Percentiles rank a stretch among this genome's conserved stretches.
phyloP scores from a whole-genome alignment of 2,329 filamentous ascomycete genomes.

The Phaeosphaeria sp. region DNA sequence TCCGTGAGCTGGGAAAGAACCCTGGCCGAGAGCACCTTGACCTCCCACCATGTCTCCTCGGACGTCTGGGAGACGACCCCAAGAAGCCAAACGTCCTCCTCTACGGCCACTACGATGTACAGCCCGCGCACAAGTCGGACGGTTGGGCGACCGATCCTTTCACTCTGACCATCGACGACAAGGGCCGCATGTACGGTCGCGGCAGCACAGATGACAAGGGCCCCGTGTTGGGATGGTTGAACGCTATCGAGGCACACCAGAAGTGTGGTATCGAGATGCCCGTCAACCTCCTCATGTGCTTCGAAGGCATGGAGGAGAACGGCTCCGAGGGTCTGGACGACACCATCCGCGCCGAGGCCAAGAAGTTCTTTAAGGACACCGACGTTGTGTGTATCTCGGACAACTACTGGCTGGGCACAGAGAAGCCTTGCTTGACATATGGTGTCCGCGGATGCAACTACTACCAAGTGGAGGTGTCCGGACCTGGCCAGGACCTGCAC shows the following conservation, averaged over 20 bases:
- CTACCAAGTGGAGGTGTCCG: slow-evolving; percentile 89
- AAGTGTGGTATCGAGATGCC: slow-evolving; percentile 94
- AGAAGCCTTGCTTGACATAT: slow-evolving; percentile 98
- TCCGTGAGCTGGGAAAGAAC: slow-evolving; percentile 88
- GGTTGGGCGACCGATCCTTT: slow-evolving; percentile 98
- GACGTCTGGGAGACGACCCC: slow-evolving; percentile 88
- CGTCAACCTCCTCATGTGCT: slow-evolving; percentile 98
- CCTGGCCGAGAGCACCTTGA: slow-evolving; percentile 89
- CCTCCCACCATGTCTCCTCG: slow-evolving; percentile 90
- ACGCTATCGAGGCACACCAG: slow-evolving; percentile 96
- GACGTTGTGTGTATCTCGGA: slow-evolving; percentile 98
- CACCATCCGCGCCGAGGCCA: slow-evolving; percentile 88
- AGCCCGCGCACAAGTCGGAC: slow-evolving; percentile 90
- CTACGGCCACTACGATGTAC: slow-evolving; percentile 98
- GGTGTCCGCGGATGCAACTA: slow-evolving; percentile 98
- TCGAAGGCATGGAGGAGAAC: slow-evolving; percentile 99
- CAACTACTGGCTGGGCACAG: slow-evolving; percentile 99
- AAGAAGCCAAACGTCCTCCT: slow-evolving; percentile 95
- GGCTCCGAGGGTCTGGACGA: slow-evolving; percentile 96
- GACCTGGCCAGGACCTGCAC: slow-evolving; percentile 92
- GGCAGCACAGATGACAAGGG: slow-evolving; percentile 98
- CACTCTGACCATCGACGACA: slow-evolving; percentile 82
- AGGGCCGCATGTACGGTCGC: slow-evolving; percentile 94
- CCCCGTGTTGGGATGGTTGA: slow-evolving; percentile 95
- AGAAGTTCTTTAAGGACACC: slow-evolving; percentile 92